These are phyloP conservation scores for Lantana camara DNA, from an alignment of 257 asterid species.

Conservation along the genomic window DNA sequence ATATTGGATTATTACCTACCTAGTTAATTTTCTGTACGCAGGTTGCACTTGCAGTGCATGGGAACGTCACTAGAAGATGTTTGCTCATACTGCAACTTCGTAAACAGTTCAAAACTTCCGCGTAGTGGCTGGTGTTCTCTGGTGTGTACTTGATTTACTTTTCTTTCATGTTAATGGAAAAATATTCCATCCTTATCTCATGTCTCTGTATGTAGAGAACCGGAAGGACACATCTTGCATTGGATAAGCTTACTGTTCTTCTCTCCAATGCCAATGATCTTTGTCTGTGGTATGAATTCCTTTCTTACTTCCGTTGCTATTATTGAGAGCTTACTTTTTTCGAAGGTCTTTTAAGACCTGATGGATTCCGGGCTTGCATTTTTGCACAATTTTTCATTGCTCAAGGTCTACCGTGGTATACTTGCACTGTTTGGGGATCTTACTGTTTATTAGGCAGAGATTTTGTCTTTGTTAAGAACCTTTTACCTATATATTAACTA, in stretches of 20 bases:
- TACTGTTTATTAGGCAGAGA: neutral
- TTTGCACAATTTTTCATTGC: neutral
- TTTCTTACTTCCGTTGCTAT: constrained; percentile 18
- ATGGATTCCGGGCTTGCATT: neutral
- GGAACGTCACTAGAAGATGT: constrained; percentile 43
- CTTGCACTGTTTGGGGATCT: neutral
- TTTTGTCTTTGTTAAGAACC: constrained; percentile 9
- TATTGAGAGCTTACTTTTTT: neutral
- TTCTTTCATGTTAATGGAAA: constrained; percentile 7
- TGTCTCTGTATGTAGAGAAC: constrained; percentile 49
- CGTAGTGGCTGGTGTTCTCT: constrained; percentile 47
- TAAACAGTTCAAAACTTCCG: constrained; percentile 52
- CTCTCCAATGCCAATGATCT: constrained; percentile 64
- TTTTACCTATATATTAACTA: neutral
- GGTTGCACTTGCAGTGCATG: constrained; percentile 68
- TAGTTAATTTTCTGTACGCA: constrained; percentile 38
- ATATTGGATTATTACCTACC: constrained; percentile 16
- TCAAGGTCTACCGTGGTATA: neutral
- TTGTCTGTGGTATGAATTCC: constrained; percentile 60
- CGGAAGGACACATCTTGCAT: constrained; percentile 55
- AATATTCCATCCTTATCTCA: constrained; percentile 29
- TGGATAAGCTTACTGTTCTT: constrained; percentile 56
- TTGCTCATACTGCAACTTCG: constrained; percentile 65
- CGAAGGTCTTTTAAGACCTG: neutral
- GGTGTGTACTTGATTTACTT: constrained; percentile 49